Conservation (phyloP, 805 yeast genomes). For the Ogataea glucozyma region DNA sequence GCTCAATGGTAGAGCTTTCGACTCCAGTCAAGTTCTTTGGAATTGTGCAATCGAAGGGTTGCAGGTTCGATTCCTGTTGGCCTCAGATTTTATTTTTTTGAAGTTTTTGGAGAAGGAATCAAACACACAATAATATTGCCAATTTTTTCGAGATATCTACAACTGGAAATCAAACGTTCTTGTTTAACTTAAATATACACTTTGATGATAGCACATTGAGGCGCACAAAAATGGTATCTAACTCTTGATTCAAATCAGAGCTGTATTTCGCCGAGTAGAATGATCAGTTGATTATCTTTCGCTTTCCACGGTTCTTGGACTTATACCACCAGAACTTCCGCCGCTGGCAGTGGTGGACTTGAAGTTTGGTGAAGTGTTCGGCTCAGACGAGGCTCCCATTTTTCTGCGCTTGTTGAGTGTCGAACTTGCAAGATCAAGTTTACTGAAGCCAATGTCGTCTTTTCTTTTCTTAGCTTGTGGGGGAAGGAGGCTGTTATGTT, state of each 20-base stretch:
- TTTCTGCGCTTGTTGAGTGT: slow-evolving; percentile 38
- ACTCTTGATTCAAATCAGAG: neutral
- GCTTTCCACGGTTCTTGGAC: slow-evolving; percentile 23
- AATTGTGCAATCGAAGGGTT: slow-evolving; percentile 67
- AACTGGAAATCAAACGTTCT: neutral
- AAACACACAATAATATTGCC: no score
- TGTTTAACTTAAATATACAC: slow-evolving; percentile 1
- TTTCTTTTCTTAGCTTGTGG: slow-evolving; percentile 13
- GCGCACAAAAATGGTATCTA: neutral
- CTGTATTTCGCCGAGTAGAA: neutral
- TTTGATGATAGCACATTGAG: neutral
- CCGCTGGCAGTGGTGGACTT: slow-evolving; percentile 12
- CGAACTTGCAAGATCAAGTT: slow-evolving; percentile 37
- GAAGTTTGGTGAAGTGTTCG: slow-evolving; percentile 1
- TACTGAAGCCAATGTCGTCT: slow-evolving; percentile 18
- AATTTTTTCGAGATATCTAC: neutral
- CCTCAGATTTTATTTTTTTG: slow-evolving; percentile 48
- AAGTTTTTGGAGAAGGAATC: neutral
- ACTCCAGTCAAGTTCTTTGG: slow-evolving; percentile 50
- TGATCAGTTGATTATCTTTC: slow-evolving; percentile 3
- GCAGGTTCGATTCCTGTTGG: slow-evolving; percentile 89
- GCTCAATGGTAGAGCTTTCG: slow-evolving; percentile 82
- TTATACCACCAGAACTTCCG: slow-evolving; percentile 19
- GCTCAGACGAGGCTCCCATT: slow-evolving; percentile 13
- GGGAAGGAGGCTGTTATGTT: slow-evolving; percentile 5